Conservation (phyloP, 495 filamentous ascomycete species). For the Recurvomyces mirabilis region DNA sequence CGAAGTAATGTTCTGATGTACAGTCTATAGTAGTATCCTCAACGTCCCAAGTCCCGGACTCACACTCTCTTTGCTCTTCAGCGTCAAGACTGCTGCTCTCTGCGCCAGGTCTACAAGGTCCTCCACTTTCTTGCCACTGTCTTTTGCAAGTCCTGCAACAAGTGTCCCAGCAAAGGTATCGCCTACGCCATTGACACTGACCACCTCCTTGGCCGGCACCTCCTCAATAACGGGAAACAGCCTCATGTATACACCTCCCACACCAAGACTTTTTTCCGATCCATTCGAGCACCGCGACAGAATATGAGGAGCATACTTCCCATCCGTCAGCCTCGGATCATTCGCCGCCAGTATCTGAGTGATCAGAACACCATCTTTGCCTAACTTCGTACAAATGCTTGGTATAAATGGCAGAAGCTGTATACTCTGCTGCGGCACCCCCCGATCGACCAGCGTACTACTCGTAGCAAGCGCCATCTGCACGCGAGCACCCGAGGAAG, state of each 20-base stretch:
- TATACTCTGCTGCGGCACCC: conserved; percentile 69
- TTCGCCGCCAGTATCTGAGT: conserved; percentile 54
- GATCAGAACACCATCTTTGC: conserved; percentile 64
- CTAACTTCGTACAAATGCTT: conserved; percentile 74
- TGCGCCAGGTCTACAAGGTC: conserved; percentile 51
- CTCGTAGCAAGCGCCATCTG: conserved; percentile 52
- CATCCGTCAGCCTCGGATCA: conserved; percentile 51
- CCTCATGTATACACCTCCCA: conserved; percentile 79
- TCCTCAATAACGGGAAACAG: conserved; percentile 47
- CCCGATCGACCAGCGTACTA: conserved; percentile 55
- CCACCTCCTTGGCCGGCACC: conserved; percentile 49
- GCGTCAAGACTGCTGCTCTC: conserved; percentile 61
- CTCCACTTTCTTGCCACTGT: conserved; percentile 33
- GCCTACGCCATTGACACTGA: conserved; percentile 88
- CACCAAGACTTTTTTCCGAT: conserved; percentile 33
- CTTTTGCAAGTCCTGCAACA: conserved; percentile 50
- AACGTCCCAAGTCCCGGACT: conserved; percentile 30
- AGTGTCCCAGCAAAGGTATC: conserved; percentile 84
- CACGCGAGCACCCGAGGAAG: conserved; percentile 50
- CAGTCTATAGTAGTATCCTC: conserved; percentile 8
- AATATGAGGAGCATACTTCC: conserved; percentile 54
- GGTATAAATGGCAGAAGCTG: conserved; percentile 84
- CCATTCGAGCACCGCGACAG: conserved; percentile 43
- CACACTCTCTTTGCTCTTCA: conserved; percentile 63
- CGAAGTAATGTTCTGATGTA: too few relatives aligned